Evolutionary conservation across 345 rosid genomes (phyloP), one percentile per base, ranked within the genome.

Genomic region (Salix koriyanagi): DNA sequence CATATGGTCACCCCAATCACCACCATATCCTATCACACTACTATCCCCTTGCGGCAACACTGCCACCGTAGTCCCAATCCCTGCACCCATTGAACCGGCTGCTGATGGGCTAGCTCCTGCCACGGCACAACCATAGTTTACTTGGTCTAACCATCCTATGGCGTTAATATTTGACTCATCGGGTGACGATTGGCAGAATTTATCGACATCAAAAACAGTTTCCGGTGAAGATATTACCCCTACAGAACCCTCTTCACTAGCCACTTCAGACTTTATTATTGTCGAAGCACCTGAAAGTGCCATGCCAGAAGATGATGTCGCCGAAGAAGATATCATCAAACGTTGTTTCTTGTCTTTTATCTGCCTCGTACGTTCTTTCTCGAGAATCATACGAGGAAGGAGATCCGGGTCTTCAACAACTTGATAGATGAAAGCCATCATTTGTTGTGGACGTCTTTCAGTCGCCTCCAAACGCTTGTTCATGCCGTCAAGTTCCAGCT

Each of bases 361-460:
- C 28, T 61, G 82, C 21, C 41, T 79, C 3, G 84, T 83, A 11
- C 82, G 71, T 44, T 92, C 91, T 62, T 87, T 90, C 70, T 90
- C 85, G 15, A 84, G 85, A 74, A 89, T 76, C 91, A 91, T 91
- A 39, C 90, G 90, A 8, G 95, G 89, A 11, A 94, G 86, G 23
- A 91, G 81, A 48, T 90, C 92, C 4, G 99, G 97, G 72, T 95
- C 97, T 39, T 95, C 97, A 0, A 86, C 91, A 15, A 93, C 91
- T 67, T 90, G 87, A 84, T 78, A 83, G 8, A 95, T 90, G 76
- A 95, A 92, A 21, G 94, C 85, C 96, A 95, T 90, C 99, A 93
- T 90, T 83, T 95, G 97, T 64, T 90, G 89, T 1, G 99, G 99
- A 36, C 99, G 87, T 66, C 91, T 81, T 84, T 95, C 99, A 2